Evolutionary conservation across 2,329 filamentous ascomycete genomes (phyloP), one percentile per base, ranked within the genome.

Genomic region (Cytospora leucostoma): DNA sequence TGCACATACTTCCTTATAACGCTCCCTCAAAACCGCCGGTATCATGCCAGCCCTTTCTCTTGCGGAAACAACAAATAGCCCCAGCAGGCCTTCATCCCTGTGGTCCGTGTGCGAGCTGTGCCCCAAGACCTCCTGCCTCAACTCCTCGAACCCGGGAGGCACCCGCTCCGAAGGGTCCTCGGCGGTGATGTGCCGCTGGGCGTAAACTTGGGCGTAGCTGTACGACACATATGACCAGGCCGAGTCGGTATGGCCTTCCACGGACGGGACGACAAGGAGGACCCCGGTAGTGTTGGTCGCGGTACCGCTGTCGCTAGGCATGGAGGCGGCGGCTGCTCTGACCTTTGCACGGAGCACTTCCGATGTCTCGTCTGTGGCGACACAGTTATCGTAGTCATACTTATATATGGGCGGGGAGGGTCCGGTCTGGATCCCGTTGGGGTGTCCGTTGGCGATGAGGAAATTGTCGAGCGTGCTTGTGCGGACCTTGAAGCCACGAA

Each of bases 41-140:
- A n/a, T 12, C 7, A 35, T 37, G 13, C 54, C 37, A 17, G 37
- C 37, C 54, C 4, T 34, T 12, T 40, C 37, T 13, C 7, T 13
- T 10, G 54, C 44, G 13, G 32, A 27, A 4, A 56, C 19, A 33
- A 56, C 21, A 56, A 44, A 56, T 17, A 55, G 27, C 19, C 3
- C 53, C 17, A 56, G 11, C 7, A 56, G 21, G 13, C 54, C 37
- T 17, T 56, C 54, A 12, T 44, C 54, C 8, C 44, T 12, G 2
- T 56, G 35, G 13, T 19, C 17, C 12, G 35, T 2, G 35, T 2
- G 2, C 35, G 35, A 37, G n/a, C 33, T 19, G 7, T 7, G 40
- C 54, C 40, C 32, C 3, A 56, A n/a, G 5, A 56, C 44, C n/a
- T 56, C 54, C n/a, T 56, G 19, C 13, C 37, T 37, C 54, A 56